Evolutionary conservation across 2,329 filamentous ascomycete genomes (phyloP), one percentile per base, ranked within the genome.

Genomic region (Trichoderma sp.): DNA sequence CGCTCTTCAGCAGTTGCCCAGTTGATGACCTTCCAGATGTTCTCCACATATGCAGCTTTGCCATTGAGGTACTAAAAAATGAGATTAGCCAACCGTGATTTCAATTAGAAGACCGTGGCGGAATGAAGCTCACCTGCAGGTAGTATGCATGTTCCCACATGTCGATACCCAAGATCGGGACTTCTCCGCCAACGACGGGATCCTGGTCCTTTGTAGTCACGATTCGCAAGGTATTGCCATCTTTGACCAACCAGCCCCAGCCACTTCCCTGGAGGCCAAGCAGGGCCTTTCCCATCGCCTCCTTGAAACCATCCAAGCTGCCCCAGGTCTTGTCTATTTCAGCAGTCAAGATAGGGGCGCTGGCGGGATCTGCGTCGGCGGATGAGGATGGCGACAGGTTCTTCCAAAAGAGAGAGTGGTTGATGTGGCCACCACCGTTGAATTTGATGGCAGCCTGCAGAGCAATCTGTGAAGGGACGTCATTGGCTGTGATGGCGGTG

Each of bases 61-160:
- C 90, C 89, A 77, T 94, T 94, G 72, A 91, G 84, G 76, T 94
- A 95, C 88, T 93, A 85, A n/a, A n/a, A 39, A 12, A 43, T 28
- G 4, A 32, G 24, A 24, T 72, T 14, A 71, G 70, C 26, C 5
- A 21, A 32, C 47, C 36, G 6, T 53, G 11, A 2, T 32, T 15
- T 12, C 18, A 32, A 12, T 7, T 4, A 2, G 21, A 21, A 21
- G 11, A 36, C 9, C 4, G 3, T 26, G 12, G 28, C 4, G 8
- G 21, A 36, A 39, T 14, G 7, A 21, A 7, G n/a, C 51, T 63
- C 73, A 91, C 89, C 86, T 93, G 93, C 21, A 97, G 83, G 79
- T 97, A 97, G 80, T 97, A 97, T 0, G 94, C 94, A 83, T 97
- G 94, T 84, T 97, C 94, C 94, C 93, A 97, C 89, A 97, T 95